These are phyloP conservation scores for Chlorella sp. DNA, from an alignment of 139 green algal genomes.

Conservation along the genomic window DNA sequence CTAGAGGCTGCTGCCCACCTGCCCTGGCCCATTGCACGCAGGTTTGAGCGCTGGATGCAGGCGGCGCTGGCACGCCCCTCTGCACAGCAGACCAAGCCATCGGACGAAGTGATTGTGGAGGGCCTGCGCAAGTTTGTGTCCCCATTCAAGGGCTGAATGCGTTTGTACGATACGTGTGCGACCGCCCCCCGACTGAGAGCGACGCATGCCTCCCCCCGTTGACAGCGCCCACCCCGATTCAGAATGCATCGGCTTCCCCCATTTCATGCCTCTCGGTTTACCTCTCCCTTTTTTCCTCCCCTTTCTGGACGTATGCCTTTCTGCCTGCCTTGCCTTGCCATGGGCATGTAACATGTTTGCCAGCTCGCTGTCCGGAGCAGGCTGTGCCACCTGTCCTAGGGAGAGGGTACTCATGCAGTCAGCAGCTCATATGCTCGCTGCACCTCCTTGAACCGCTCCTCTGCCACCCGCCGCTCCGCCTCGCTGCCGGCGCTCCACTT, in stretches of 20 bases:
- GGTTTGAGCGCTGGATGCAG: constrained; percentile 36
- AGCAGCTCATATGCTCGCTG: constrained; percentile 44
- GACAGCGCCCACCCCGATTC: not conserved
- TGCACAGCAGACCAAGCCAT: constrained; percentile 22
- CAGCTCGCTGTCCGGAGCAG: not conserved
- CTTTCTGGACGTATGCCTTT: not conserved
- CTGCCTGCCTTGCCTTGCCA: not conserved
- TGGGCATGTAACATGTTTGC: too few species aligned
- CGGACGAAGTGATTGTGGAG: constrained; percentile 1
- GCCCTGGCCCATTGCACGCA: too few species aligned
- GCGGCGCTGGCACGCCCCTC: constrained; percentile 37
- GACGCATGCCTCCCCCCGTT: not conserved
- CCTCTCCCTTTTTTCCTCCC: not conserved
- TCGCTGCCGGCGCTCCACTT: constrained; percentile 51
- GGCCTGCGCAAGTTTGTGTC: constrained; percentile 17
- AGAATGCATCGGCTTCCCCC: not conserved
- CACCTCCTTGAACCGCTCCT: constrained; percentile 46
- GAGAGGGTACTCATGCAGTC: not conserved
- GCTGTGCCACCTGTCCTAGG: not conserved
- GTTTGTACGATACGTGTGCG: too few species aligned
- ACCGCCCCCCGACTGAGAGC: too few species aligned
- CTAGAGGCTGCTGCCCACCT: too few species aligned
- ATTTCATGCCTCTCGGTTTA: too few species aligned
- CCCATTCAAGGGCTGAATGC: constrained; percentile 2
- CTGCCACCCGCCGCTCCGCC: constrained; percentile 31